Percentiles rank a stretch among this genome's conserved stretches.
phyloP scores from a whole-genome alignment of 305 asterid genomes.

The Ruellia speciosa region DNA sequence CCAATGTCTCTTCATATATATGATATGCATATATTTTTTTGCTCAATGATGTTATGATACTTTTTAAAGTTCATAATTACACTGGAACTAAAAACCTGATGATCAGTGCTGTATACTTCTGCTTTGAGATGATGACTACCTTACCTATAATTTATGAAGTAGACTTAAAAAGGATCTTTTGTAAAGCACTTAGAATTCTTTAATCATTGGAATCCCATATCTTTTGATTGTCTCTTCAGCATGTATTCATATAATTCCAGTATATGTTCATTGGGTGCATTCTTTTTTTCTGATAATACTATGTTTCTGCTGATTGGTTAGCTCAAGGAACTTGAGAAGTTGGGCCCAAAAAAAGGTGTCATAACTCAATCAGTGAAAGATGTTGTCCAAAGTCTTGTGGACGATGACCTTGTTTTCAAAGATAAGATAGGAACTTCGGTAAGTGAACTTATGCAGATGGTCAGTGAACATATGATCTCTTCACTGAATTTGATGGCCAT shows the following conservation, averaged over 20 bases:
- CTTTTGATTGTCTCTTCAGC: background rate
- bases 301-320: constrained; percentile 12
- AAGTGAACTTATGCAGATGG: constrained; percentile 33
- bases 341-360: constrained; percentile 93
- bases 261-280: constrained; percentile 7
- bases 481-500: background rate
- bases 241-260: background rate
- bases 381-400: constrained; percentile 77
- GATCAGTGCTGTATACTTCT: background rate
- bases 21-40: background rate
- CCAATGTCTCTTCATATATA: background rate
- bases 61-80: background rate
- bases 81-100: background rate
- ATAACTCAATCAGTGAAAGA: constrained; percentile 89
- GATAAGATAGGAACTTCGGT: constrained; percentile 98
- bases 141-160: too few relatives aligned
- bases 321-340: constrained; percentile 93
- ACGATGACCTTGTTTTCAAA: constrained; percentile 87
- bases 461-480: constrained; percentile 3
- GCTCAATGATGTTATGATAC: background rate
- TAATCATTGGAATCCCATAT: background rate
- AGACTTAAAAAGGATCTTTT: background rate
- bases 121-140: background rate
- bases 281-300: background rate
- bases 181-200: background rate